Percentiles rank a stretch among this genome's conserved stretches.
Conservation (phyloP, 2,329 filamentous ascomycete species). For the Pezicula rhizophila region DNA sequence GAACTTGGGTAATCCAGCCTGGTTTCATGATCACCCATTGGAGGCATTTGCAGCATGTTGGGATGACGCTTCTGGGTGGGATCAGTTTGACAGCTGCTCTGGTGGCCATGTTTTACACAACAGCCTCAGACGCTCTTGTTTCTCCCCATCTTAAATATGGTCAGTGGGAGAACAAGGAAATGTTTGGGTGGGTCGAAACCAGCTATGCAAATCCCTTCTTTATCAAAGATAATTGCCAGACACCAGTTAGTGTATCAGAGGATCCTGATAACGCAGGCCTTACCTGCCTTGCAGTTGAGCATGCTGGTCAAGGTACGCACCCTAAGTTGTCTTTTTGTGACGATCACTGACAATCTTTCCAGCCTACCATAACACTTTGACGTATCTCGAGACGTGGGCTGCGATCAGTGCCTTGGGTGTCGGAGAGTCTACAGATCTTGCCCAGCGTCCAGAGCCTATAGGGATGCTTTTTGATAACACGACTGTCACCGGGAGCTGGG, state of each 20-base stretch:
- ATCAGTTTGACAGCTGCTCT: constrained; percentile 60
- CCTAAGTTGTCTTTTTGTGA: background rate
- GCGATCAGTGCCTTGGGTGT: constrained; percentile 38
- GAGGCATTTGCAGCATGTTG: constrained; percentile 58
- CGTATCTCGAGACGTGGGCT: constrained; percentile 54
- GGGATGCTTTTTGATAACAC: constrained; percentile 67
- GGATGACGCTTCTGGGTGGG: constrained; percentile 55
- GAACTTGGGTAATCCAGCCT: constrained; percentile 67
- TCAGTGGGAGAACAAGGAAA: constrained; percentile 37
- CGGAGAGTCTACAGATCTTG: constrained; percentile 33
- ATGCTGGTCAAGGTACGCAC: constrained; percentile 53
- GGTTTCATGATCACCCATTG: constrained; percentile 67
- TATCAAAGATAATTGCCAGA: constrained; percentile 50
- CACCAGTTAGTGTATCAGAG: constrained; percentile 42
- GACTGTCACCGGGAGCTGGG: constrained; percentile 64
- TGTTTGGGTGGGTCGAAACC: constrained; percentile 52
- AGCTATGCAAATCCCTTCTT: constrained; percentile 59
- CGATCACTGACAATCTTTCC: background rate
- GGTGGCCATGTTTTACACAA: constrained; percentile 67
- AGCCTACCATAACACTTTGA: constrained; percentile 62
- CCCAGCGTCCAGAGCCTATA: constrained; percentile 50
- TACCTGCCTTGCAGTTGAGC: constrained; percentile 64
- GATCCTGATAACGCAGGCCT: constrained; percentile 36
- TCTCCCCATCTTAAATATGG: constrained; percentile 64
- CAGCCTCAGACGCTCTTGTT: constrained; percentile 69